phyloP scores from a whole-genome alignment of 768 basidiomycete species.

The Psilocybe tampanensis region DNA sequence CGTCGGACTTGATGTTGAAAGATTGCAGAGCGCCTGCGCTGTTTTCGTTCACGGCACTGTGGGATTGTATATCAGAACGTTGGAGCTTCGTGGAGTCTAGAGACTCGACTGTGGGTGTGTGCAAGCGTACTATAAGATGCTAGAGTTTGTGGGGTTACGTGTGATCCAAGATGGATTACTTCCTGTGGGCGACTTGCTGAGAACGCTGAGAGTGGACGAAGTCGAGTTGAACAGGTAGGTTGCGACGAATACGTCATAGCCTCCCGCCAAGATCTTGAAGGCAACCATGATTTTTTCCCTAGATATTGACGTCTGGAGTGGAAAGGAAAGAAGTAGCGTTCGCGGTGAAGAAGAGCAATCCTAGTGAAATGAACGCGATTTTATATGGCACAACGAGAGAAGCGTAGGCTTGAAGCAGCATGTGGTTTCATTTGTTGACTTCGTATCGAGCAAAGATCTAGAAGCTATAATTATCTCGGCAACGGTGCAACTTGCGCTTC shows the following conservation, averaged over 20 bases:
- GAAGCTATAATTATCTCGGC: neutral
- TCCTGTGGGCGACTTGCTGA: constrained; percentile 51
- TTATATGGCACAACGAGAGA: neutral
- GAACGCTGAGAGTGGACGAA: constrained; percentile 45
- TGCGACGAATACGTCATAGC: constrained; percentile 62
- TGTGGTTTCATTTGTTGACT: neutral
- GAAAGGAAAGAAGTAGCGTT: neutral
- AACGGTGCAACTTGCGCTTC: neutral
- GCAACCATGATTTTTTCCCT: constrained; percentile 51
- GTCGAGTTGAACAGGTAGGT: constrained; percentile 64
- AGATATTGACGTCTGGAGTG: neutral
- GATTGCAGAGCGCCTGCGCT: constrained; percentile 55
- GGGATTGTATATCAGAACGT: no score
- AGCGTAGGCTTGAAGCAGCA: neutral
- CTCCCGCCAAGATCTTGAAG: constrained; percentile 70
- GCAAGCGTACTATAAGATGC: constrained; percentile 66
- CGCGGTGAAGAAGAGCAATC: neutral
- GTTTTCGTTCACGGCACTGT: constrained; percentile 64
- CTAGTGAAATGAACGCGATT: neutral
- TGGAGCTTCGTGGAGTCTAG: no score
- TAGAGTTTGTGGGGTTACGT: constrained; percentile 55
- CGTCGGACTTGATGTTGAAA: constrained; percentile 49
- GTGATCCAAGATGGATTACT: constrained; percentile 63
- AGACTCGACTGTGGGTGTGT: no score
- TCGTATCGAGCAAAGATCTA: neutral